A percentile compares a stretch with the other conserved stretches of the same genome.
phyloP scores from a whole-genome alignment of 768 basidiomycete genomes.

The Leccinum ochraceum region DNA sequence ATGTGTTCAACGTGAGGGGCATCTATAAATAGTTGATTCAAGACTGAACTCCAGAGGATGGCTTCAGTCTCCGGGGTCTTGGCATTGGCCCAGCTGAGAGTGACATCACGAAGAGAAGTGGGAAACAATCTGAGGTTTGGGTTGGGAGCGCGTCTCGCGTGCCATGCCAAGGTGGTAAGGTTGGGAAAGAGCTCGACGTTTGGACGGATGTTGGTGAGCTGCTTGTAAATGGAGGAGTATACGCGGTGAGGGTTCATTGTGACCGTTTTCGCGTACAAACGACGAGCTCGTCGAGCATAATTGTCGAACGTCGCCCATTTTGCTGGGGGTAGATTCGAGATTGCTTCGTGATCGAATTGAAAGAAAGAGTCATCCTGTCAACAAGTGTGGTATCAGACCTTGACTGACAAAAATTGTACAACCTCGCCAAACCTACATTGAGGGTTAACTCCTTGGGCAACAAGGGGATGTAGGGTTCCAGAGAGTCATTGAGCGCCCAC shows the following conservation, averaged over 20 bases:
- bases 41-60: slow-evolving; percentile 23
- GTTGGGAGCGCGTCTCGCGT: slow-evolving; percentile 15
- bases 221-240: slow-evolving; percentile 29
- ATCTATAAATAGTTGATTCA: slow-evolving; percentile 21
- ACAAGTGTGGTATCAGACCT: slow-evolving; percentile 8
- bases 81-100: slow-evolving; percentile 24
- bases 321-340: slow-evolving; percentile 11
- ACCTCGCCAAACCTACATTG: slow-evolving; percentile 15
- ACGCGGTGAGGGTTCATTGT: slow-evolving; percentile 28
- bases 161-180: slow-evolving; percentile 16
- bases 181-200: slow-evolving; percentile 28
- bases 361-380: slow-evolving; percentile 22
- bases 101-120: slow-evolving; percentile 22
- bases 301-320: slow-evolving; percentile 25
- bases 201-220: slow-evolving; percentile 23
- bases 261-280: slow-evolving; percentile 28
- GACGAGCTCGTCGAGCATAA: slow-evolving; percentile 23
- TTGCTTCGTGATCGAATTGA: slow-evolving; percentile 9
- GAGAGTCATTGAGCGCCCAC: slow-evolving; percentile 25
- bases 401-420: neutral
- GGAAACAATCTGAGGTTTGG: slow-evolving; percentile 23
- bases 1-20: slow-evolving; percentile 24
- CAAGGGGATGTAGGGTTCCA: slow-evolving; percentile 27
- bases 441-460: slow-evolving; percentile 23
- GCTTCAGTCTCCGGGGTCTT: slow-evolving; percentile 15